These are phyloP conservation scores for Clitoria ternatea DNA, from an alignment of 306 rosid genomes.

Conservation along the genomic window DNA sequence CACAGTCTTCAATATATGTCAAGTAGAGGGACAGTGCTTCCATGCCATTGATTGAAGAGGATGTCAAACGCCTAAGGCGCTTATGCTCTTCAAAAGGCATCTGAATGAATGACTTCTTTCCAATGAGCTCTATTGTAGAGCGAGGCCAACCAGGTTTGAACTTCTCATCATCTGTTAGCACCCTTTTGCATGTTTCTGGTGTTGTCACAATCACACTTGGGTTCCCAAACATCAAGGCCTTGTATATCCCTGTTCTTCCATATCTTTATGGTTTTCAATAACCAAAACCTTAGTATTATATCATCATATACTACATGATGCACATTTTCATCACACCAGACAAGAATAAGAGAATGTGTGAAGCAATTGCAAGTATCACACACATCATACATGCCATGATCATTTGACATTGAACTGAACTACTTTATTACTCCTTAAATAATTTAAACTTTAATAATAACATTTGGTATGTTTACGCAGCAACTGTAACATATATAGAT, in stretches of 20 bases:
- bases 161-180: constrained; percentile 70
- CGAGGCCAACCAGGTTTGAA: constrained; percentile 81
- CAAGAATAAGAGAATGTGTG: too few relatives aligned
- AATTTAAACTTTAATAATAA: not conserved
- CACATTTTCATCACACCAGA: too few relatives aligned
- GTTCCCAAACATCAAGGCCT: constrained; percentile 73
- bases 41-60: constrained; percentile 78
- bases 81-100: constrained; percentile 72
- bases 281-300: not conserved
- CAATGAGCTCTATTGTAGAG: constrained; percentile 66
- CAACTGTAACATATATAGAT: not conserved
- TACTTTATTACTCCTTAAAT: too few relatives aligned
- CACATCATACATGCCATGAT: not conserved
- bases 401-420: too few relatives aligned
- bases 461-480: not conserved
- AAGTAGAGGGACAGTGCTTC: constrained; percentile 66
- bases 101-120: constrained; percentile 65
- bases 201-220: constrained; percentile 76
- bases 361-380: not conserved
- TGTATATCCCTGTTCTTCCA: constrained; percentile 73
- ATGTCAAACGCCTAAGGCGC: constrained; percentile 74
- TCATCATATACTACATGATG: not conserved
- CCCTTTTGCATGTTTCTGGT: constrained; percentile 64
- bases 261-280: constrained; percentile 37
- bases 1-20: constrained; percentile 57